These are phyloP conservation scores for Spathaspora boniae DNA, from an alignment of 805 yeast genomes.

Conservation along the genomic window DNA sequence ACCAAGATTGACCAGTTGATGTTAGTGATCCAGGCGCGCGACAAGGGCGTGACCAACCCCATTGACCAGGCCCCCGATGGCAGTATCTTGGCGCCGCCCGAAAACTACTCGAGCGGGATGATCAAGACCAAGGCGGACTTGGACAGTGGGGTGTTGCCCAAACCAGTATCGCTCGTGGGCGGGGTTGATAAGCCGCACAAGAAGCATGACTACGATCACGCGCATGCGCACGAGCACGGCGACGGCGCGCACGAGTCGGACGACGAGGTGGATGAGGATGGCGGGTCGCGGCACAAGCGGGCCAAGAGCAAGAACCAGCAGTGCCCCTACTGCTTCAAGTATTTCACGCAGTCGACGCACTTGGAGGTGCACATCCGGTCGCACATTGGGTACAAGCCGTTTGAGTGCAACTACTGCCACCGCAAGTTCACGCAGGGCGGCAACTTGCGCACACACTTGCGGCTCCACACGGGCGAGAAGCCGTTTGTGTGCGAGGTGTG, in stretches of 20 bases:
- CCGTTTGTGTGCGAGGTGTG: conserved; percentile 83
- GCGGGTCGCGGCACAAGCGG: conserved; percentile 14
- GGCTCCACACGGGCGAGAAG: conserved; percentile 89
- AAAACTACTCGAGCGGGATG: conserved; percentile 3
- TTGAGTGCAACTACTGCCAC: conserved; percentile 72
- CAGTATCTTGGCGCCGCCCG: conserved; percentile 47
- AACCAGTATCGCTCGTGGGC: conserved; percentile 64
- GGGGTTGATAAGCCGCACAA: conserved; percentile 68
- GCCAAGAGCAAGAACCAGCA: conserved; percentile 52
- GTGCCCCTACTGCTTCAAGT: conserved; percentile 74
- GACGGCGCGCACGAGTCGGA: conserved; percentile 15
- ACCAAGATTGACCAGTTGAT: conserved; percentile 88
- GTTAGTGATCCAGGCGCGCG: conserved; percentile 87
- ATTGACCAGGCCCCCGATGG: conserved; percentile 71
- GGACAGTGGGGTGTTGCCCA: conserved; percentile 45
- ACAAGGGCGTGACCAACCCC: conserved; percentile 65
- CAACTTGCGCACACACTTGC: conserved; percentile 76
- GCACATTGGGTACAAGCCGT: conserved; percentile 85
- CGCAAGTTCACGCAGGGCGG: conserved; percentile 90
- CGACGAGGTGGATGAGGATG: conserved; percentile 17
- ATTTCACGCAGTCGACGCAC: conserved; percentile 87
- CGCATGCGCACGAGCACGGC: conserved; percentile 16
- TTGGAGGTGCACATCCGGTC: conserved; percentile 85
- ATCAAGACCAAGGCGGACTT: conserved; percentile 10
- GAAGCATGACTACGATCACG: conserved; percentile 8